phyloP scores from a whole-genome alignment of 2,329 filamentous ascomycete genomes.

The Diaporthe nobilis region DNA sequence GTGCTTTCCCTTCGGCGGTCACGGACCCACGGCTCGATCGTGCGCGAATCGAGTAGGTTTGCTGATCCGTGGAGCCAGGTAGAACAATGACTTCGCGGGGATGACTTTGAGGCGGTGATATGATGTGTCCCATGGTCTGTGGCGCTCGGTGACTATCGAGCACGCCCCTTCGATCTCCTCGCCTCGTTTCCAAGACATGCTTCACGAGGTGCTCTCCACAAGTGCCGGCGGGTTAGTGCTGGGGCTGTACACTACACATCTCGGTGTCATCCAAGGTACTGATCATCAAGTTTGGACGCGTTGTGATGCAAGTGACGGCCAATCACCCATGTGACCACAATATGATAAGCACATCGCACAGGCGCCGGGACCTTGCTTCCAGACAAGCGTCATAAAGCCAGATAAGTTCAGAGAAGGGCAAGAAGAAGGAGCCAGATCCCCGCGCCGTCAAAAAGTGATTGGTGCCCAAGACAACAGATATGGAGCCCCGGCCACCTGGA shows the following conservation, averaged over 20 bases:
- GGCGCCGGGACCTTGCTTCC: neutral
- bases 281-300: neutral
- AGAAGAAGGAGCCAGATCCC: neutral
- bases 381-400: neutral
- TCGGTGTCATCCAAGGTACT: neutral
- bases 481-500: neutral
- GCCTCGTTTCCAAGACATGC: neutral
- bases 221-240: neutral
- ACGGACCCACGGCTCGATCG: neutral
- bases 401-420: too few relatives aligned
- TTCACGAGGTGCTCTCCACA: neutral
- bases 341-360: neutral
- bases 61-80: neutral
- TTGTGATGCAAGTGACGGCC: conserved; percentile 8
- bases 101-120: neutral
- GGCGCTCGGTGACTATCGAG: neutral
- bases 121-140: neutral
- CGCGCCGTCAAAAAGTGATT: neutral
- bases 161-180: neutral
- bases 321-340: neutral
- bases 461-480: neutral
- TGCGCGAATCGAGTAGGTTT: neutral
- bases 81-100: neutral
- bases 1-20: neutral
- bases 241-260: neutral